phyloP scores from a whole-genome alignment of 441 rosid genomes.

The Euphorbia corollata region DNA sequence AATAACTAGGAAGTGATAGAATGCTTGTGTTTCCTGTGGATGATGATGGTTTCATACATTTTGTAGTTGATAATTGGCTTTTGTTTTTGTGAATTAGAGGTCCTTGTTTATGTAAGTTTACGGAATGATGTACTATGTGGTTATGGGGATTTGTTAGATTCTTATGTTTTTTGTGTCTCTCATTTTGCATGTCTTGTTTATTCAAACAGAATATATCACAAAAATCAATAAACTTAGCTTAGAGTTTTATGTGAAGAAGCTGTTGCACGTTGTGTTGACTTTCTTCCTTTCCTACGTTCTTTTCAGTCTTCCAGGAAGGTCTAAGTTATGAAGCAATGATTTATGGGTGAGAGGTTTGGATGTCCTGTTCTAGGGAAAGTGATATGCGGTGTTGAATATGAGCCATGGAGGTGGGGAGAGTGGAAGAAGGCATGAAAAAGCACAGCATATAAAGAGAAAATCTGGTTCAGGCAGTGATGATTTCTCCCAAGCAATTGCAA shows the following conservation, averaged over 20 bases:
- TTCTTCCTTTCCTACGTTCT: background rate
- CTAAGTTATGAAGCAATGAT: constrained; percentile 13
- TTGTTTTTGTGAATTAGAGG: background rate
- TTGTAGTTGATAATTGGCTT: background rate
- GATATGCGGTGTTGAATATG: constrained; percentile 79
- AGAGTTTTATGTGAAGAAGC: background rate
- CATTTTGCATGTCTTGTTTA: background rate
- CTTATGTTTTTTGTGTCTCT: background rate
- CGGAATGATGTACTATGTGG: background rate
- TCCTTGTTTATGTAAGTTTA: background rate
- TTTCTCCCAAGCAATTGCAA: constrained; percentile 50
- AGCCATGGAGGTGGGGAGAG: constrained; percentile 83
- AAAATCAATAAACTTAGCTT: background rate
- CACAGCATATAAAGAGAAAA: constrained; percentile 26
- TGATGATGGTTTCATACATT: background rate
- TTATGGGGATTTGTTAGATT: background rate
- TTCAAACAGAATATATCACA: background rate
- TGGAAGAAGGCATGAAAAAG: constrained; percentile 42
- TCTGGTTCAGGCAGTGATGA: constrained; percentile 32
- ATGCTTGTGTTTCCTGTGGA: background rate
- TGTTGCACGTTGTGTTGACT: background rate
- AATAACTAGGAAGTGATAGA: background rate
- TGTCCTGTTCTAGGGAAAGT: constrained; percentile 33
- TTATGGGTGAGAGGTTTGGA: constrained; percentile 21
- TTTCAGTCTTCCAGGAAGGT: constrained; percentile 10